These are phyloP conservation scores for Kwoniella pini DNA, from an alignment of 768 basidiomycete genomes.

Conservation along the genomic window DNA sequence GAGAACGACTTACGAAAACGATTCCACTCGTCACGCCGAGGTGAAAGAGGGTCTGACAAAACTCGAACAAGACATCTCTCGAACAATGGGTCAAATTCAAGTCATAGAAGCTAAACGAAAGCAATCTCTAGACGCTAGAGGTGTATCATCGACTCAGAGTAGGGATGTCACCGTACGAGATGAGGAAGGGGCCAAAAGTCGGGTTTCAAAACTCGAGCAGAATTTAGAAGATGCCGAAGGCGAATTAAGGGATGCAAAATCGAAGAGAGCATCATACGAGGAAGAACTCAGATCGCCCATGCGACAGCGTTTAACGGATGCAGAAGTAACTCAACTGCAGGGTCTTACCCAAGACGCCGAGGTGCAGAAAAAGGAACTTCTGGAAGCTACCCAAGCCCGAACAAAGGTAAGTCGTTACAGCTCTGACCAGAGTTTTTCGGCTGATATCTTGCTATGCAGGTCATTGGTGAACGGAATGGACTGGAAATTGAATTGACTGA, in stretches of 20 bases:
- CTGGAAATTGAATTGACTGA: slow-evolving; percentile 94
- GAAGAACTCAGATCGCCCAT: slow-evolving; percentile 74
- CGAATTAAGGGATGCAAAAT: slow-evolving; percentile 66
- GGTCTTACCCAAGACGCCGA: slow-evolving; percentile 75
- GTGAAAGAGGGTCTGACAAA: slow-evolving; percentile 69
- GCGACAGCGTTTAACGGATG: slow-evolving; percentile 68
- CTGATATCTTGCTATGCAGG: slow-evolving; percentile 54
- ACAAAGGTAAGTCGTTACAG: slow-evolving; percentile 63
- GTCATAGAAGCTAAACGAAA: slow-evolving; percentile 69
- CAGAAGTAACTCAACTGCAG: slow-evolving; percentile 70
- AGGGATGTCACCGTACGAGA: slow-evolving; percentile 63
- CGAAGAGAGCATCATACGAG: slow-evolving; percentile 66
- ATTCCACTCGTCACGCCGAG: slow-evolving; percentile 67
- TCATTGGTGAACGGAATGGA: slow-evolving; percentile 73
- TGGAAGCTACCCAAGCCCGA: slow-evolving; percentile 68
- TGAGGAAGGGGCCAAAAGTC: slow-evolving; percentile 67
- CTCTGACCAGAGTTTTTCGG: too few relatives aligned
- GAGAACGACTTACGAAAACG: slow-evolving; percentile 69
- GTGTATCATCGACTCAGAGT: slow-evolving; percentile 66
- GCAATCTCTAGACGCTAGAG: slow-evolving; percentile 68
- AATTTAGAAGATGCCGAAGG: slow-evolving; percentile 71
- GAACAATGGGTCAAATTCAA: slow-evolving; percentile 69
- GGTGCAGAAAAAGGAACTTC: slow-evolving; percentile 66
- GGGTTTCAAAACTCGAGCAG: slow-evolving; percentile 66
- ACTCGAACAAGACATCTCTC: slow-evolving; percentile 85